Evolutionary conservation across 306 rosid species (phyloP).

Genomic region (Cotoneaster glaucophyllus): DNA sequence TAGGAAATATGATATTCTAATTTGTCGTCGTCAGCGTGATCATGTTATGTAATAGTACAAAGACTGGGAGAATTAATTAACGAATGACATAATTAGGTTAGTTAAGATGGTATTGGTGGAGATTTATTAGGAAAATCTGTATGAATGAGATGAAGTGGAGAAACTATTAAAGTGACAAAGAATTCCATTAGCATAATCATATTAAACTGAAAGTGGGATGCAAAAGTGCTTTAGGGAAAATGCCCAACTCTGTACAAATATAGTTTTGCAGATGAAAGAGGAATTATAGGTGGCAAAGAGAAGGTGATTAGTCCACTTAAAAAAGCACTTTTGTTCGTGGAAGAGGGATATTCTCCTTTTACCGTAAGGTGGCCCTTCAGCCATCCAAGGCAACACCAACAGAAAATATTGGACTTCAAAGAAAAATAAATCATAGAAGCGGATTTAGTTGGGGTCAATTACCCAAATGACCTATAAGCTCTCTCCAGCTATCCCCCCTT

Average conservation of each 20-base stretch:
- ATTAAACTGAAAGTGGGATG: slow-evolving; percentile 43
- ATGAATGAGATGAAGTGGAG: slow-evolving; percentile 27
- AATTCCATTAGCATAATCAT: slow-evolving; percentile 47
- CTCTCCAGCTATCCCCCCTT: slow-evolving; percentile 13
- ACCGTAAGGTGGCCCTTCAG: slow-evolving; percentile 6
- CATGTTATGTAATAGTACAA: slow-evolving; percentile 3
- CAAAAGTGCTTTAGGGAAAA: slow-evolving; percentile 33
- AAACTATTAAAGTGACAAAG: slow-evolving; percentile 27
- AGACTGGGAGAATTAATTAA: neutral
- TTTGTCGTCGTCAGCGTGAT: slow-evolving; percentile 16
- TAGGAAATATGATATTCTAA: neutral
- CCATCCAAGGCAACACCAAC: slow-evolving; percentile 4
- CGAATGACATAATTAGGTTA: neutral
- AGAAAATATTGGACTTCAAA: neutral
- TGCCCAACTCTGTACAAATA: slow-evolving; percentile 18
- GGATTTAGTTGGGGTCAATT: slow-evolving; percentile 15
- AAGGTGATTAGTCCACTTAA: slow-evolving; percentile 46
- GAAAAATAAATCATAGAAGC: slow-evolving; percentile 5
- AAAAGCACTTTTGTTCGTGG: slow-evolving; percentile 33
- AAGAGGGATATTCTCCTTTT: slow-evolving; percentile 31
- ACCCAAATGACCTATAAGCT: slow-evolving; percentile 1
- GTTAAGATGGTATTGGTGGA: slow-evolving; percentile 10
- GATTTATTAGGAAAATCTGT: neutral
- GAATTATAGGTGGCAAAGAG: slow-evolving; percentile 31
- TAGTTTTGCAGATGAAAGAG: slow-evolving; percentile 13